Percentiles rank a stretch among this genome's conserved stretches.
phyloP scores from a whole-genome alignment of 805 yeast species.

The Pichia exigua region DNA sequence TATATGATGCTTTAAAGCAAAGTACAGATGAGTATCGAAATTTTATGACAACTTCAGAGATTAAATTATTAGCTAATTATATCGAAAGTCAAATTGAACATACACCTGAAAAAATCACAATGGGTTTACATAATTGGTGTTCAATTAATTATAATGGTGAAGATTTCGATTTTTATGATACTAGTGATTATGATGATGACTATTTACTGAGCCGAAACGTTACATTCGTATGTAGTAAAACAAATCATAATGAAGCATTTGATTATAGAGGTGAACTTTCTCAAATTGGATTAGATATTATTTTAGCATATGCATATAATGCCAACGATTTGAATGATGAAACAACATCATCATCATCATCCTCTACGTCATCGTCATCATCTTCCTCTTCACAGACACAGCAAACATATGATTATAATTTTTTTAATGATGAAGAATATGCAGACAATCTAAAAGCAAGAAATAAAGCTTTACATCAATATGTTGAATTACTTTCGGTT shows the following conservation, averaged over 20 bases:
- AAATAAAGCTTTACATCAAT: not conserved
- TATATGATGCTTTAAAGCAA: conserved; percentile 36
- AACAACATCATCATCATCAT: conserved; percentile 6
- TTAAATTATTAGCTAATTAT: conserved; percentile 37
- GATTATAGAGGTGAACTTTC: conserved; percentile 38
- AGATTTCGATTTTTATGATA: not conserved
- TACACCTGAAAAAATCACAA: conserved; percentile 42
- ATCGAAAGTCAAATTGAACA: conserved; percentile 37
- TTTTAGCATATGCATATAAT: conserved; percentile 41
- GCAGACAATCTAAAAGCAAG: conserved; percentile 21
- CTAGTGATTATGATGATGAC: not conserved
- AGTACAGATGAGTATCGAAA: conserved; percentile 17
- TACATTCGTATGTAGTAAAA: conserved; percentile 15
- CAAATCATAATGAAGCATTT: conserved; percentile 25
- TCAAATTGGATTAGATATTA: conserved; percentile 34
- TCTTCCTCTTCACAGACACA: conserved; percentile 5
- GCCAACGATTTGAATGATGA: conserved; percentile 1
- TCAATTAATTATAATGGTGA: conserved; percentile 31
- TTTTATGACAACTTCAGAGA: conserved; percentile 42
- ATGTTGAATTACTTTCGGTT: not conserved
- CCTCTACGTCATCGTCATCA: conserved; percentile 9
- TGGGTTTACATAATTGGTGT: conserved; percentile 39
- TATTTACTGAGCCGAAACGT: not conserved
- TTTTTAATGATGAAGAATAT: conserved; percentile 19
- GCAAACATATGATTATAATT: not conserved